A percentile compares a stretch with the other conserved stretches of the same genome.
Evolutionary conservation across 768 basidiomycete species (phyloP).

Genomic region (Chiua virens): DNA sequence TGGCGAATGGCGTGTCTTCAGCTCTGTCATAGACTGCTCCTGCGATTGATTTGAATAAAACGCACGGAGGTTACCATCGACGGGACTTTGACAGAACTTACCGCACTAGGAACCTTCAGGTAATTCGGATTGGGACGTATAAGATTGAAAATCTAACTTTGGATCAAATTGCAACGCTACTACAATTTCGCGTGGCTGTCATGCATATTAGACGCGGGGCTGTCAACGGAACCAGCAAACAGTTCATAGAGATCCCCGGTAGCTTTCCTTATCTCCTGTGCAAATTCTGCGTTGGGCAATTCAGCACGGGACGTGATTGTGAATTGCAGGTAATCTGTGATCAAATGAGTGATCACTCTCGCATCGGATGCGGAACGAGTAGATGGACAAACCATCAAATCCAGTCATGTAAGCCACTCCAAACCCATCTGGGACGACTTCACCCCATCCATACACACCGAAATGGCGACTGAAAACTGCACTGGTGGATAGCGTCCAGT

Average conservation of each 20-base stretch:
- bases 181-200: conserved; percentile 17
- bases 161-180: neutral
- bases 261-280: conserved; percentile 62
- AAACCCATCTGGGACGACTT: conserved; percentile 92
- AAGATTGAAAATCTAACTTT: neutral
- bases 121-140: neutral
- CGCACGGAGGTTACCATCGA: too few species aligned
- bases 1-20: too few species aligned
- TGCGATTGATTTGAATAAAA: too few species aligned
- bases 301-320: conserved; percentile 85
- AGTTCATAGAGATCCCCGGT: conserved; percentile 72
- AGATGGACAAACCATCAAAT: conserved; percentile 55
- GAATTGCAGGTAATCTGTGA: conserved; percentile 74
- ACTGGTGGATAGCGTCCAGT: conserved; percentile 91
- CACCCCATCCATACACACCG: conserved; percentile 90
- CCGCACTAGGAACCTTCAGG: too few species aligned
- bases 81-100: too few species aligned
- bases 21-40: too few species aligned
- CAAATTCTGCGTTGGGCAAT: conserved; percentile 77
- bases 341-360: conserved; percentile 5
- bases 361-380: neutral
- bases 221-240: conserved; percentile 28
- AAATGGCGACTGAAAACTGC: conserved; percentile 87
- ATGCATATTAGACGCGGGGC: neutral
- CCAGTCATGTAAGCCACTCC: conserved; percentile 96